phyloP scores from a whole-genome alignment of 1,284 basidiomycete species.

The Leccinum pachyderme region DNA sequence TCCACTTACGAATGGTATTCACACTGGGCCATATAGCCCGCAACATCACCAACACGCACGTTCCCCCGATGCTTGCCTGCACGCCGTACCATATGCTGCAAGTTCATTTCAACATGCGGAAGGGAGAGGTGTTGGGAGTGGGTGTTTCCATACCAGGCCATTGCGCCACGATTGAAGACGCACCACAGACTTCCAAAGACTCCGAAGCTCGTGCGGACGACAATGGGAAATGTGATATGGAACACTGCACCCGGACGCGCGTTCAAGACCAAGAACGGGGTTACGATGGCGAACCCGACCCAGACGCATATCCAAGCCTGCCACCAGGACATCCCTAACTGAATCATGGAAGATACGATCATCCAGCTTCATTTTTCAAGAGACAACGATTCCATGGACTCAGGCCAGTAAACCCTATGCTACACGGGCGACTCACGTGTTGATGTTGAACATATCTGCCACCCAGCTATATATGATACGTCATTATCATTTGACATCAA shows the following conservation, averaged over 20 bases:
- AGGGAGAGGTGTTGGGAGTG: constrained; percentile 20
- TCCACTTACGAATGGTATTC: constrained; percentile 59
- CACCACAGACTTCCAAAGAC: constrained; percentile 84
- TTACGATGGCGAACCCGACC: constrained; percentile 72
- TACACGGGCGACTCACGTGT: constrained; percentile 52
- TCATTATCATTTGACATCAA: not conserved
- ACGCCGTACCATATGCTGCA: constrained; percentile 75
- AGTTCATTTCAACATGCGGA: constrained; percentile 19
- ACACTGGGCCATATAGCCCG: constrained; percentile 73
- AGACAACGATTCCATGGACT: not conserved
- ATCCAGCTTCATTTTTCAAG: constrained; percentile 51
- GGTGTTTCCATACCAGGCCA: constrained; percentile 59
- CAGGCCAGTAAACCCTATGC: not conserved
- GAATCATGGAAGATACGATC: constrained; percentile 76
- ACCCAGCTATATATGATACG: constrained; percentile 56
- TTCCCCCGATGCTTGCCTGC: constrained; percentile 78
- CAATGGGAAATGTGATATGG: constrained; percentile 80
- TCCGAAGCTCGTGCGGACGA: constrained; percentile 76
- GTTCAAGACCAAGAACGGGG: constrained; percentile 75
- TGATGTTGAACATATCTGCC: constrained; percentile 79
- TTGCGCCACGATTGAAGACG: constrained; percentile 75
- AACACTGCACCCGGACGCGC: constrained; percentile 80
- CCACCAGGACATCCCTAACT: constrained; percentile 78
- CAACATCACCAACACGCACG: constrained; percentile 72
- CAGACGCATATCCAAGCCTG: constrained; percentile 79